These are phyloP conservation scores for Phylloporus arenicola DNA, from an alignment of 768 basidiomycete species.

Conservation along the genomic window DNA sequence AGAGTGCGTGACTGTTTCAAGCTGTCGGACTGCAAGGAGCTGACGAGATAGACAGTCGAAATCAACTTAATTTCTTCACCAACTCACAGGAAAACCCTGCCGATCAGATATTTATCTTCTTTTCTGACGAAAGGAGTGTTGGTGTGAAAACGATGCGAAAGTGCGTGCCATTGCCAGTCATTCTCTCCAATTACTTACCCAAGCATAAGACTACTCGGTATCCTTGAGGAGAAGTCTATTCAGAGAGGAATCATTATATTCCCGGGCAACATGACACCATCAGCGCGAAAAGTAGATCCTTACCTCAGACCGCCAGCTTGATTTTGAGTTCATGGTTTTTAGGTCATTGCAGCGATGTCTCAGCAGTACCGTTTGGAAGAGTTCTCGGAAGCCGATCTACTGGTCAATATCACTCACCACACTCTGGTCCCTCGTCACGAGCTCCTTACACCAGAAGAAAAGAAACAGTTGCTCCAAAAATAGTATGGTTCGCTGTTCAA, in stretches of 20 bases:
- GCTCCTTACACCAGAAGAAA: constrained; percentile 79
- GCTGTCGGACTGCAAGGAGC: constrained; percentile 2
- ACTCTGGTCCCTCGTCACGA: constrained; percentile 92
- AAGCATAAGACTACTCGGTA: constrained; percentile 64
- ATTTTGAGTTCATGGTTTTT: constrained; percentile 4
- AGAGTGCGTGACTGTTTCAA: constrained; percentile 58
- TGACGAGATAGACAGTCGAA: constrained; percentile 52
- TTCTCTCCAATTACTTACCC: constrained; percentile 8
- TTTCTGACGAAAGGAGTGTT: constrained; percentile 92
- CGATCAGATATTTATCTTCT: constrained; percentile 90
- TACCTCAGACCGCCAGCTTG: no score
- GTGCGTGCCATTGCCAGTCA: constrained; percentile 41
- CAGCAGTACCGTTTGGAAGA: constrained; percentile 86
- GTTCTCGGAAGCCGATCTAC: constrained; percentile 91
- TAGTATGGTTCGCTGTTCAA: constrained; percentile 62
- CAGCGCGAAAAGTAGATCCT: constrained; percentile 80
- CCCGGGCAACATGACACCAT: constrained; percentile 93
- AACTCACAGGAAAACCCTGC: constrained; percentile 57
- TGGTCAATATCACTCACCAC: constrained; percentile 97
- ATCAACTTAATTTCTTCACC: constrained; percentile 86
- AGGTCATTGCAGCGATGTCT: constrained; percentile 93
- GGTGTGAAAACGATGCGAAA: constrained; percentile 98
- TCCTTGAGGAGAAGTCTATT: constrained; percentile 89
- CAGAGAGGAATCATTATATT: constrained; percentile 92
- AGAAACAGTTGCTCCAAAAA: constrained; percentile 78